Evolutionary conservation across 257 asterid genomes (phyloP).

Genomic region (Solanum ahanhuiri): DNA sequence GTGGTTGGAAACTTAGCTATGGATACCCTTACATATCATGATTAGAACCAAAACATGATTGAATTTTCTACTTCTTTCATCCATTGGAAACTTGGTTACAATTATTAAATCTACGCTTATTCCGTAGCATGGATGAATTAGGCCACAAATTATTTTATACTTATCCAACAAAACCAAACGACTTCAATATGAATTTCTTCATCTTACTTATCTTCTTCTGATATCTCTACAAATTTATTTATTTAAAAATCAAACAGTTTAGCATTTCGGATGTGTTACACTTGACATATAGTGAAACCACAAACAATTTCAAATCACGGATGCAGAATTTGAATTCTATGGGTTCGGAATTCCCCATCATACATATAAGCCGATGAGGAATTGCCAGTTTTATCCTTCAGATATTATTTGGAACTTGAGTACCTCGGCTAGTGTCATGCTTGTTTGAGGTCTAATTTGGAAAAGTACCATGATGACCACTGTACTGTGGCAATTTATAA

Average conservation of each 20-base stretch:
- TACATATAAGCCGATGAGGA: neutral
- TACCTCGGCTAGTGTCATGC: too few relatives aligned
- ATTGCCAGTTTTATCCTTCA: too few relatives aligned
- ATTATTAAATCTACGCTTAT: neutral
- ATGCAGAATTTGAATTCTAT: neutral
- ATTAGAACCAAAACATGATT: neutral
- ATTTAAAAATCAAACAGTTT: too few relatives aligned
- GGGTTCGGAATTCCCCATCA: neutral
- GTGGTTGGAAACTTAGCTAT: conserved; percentile 27
- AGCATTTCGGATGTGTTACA: too few relatives aligned
- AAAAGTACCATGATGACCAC: too few relatives aligned
- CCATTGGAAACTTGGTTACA: neutral
- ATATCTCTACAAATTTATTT: too few relatives aligned
- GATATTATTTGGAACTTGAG: too few relatives aligned
- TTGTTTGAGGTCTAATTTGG: too few relatives aligned
- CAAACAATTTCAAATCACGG: too few relatives aligned
- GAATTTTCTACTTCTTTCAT: neutral
- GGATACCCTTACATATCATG: neutral
- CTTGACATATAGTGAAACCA: too few relatives aligned
- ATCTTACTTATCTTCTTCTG: neutral
- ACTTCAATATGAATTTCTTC: too few relatives aligned
- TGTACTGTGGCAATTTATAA: too few relatives aligned
- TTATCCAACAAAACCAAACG: neutral
- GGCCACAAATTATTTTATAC: neutral
- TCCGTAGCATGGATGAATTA: neutral